These are phyloP conservation scores for Komagataella pastoris DNA, from an alignment of 805 yeast genomes.

Conservation along the genomic window DNA sequence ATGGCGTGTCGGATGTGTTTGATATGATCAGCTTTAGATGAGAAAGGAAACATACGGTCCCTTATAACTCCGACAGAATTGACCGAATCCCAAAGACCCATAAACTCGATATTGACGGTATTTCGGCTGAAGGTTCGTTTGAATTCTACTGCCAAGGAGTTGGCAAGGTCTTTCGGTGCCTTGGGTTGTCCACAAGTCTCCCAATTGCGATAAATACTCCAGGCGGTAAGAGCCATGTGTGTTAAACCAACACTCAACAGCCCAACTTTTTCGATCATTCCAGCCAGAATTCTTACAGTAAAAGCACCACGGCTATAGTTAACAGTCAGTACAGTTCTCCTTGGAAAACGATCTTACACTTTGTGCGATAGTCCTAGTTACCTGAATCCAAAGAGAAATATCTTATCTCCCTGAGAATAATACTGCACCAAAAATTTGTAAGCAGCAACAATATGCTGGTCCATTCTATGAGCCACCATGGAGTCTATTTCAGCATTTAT, in stretches of 20 bases:
- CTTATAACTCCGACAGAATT: slow-evolving; percentile 51
- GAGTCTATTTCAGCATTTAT: slow-evolving; percentile 21
- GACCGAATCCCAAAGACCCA: slow-evolving; percentile 62
- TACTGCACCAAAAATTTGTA: slow-evolving; percentile 36
- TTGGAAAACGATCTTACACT: neutral
- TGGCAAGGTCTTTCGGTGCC: slow-evolving; percentile 22
- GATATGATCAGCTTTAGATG: slow-evolving; percentile 35
- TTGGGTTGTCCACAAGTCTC: slow-evolving; percentile 45
- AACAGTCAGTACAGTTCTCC: neutral
- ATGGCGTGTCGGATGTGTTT: slow-evolving; percentile 55
- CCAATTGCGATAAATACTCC: slow-evolving; percentile 52
- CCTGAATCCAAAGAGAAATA: slow-evolving; percentile 47
- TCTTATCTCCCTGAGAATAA: slow-evolving; percentile 34
- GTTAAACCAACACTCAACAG: slow-evolving; percentile 40
- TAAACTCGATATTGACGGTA: slow-evolving; percentile 32
- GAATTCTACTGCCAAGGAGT: slow-evolving; percentile 38
- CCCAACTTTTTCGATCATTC: slow-evolving; percentile 56
- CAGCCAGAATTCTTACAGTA: slow-evolving; percentile 48
- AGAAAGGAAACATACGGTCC: slow-evolving; percentile 45
- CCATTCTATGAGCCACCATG: slow-evolving; percentile 39
- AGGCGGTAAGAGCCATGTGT: slow-evolving; percentile 43
- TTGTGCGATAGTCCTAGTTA: slow-evolving; percentile 3
- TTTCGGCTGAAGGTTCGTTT: slow-evolving; percentile 37
- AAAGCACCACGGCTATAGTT: slow-evolving; percentile 43
- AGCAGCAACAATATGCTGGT: slow-evolving; percentile 43